Percentiles rank a stretch among this genome's conserved stretches.
phyloP scores from a whole-genome alignment of 306 rosid species.

The Glycine soja region DNA sequence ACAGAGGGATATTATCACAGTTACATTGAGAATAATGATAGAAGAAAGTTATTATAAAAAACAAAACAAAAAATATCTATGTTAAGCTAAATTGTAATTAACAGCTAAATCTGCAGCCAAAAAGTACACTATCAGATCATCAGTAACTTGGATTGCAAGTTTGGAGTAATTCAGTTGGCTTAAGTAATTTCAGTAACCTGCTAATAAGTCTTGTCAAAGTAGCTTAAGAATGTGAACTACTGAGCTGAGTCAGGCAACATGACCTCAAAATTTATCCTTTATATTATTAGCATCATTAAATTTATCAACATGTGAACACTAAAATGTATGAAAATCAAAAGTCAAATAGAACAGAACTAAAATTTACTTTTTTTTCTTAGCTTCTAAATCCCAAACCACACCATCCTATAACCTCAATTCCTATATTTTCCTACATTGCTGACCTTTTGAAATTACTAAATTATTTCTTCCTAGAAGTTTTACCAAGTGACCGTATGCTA shows the following conservation, averaged over 20 bases:
- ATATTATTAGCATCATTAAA: conserved; percentile 21
- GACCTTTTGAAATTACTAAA: conserved; percentile 11
- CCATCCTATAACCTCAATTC: conserved; percentile 17
- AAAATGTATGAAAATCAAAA: conserved; percentile 6
- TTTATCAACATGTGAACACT: conserved; percentile 14
- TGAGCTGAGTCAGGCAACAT: background rate
- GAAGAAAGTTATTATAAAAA: conserved; percentile 1
- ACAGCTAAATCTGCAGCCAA: conserved; percentile 30
- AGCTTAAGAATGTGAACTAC: conserved; percentile 21
- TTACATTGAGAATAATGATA: conserved; percentile 24
- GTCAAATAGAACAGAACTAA: conserved; percentile 11
- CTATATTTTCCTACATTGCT: conserved; percentile 1
- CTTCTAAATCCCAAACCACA: conserved; percentile 6
- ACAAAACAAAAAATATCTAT: background rate
- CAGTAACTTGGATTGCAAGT: conserved; percentile 11
- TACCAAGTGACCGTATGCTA: conserved; percentile 4
- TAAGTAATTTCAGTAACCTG: conserved; percentile 39
- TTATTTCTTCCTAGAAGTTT: conserved; percentile 18
- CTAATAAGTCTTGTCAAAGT: conserved; percentile 34
- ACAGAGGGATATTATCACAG: too few species aligned
- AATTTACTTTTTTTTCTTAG: background rate
- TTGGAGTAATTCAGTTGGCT: conserved; percentile 10
- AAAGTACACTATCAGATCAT: conserved; percentile 32
- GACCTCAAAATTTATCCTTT: conserved; percentile 17
- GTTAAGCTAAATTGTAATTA: conserved; percentile 14